Conservation (phyloP, 2,329 filamentous ascomycete species). For the Alternaria sp. region DNA sequence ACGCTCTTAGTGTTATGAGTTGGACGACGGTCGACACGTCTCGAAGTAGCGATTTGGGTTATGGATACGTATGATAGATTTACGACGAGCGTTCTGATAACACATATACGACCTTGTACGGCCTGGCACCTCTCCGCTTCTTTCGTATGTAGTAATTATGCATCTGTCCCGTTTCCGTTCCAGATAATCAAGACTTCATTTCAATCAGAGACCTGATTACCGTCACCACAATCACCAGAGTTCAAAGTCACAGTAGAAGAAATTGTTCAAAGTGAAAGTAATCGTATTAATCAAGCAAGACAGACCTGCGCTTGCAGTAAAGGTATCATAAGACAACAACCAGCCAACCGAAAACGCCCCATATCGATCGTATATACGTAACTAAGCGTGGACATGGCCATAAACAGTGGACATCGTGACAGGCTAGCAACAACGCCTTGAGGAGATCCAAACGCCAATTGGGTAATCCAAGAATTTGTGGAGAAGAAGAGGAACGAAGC, state of each 20-base stretch:
- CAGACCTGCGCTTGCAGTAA: neutral
- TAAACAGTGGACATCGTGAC: neutral
- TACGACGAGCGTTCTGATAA: neutral
- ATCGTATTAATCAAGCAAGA: neutral
- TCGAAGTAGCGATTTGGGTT: neutral
- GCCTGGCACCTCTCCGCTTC: neutral
- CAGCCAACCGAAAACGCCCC: neutral
- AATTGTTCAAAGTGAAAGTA: neutral
- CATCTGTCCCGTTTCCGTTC: neutral
- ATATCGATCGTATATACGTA: neutral
- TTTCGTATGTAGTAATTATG: neutral
- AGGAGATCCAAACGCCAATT: neutral
- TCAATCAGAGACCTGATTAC: too few relatives aligned
- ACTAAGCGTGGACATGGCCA: neutral
- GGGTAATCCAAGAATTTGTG: neutral
- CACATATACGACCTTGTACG: neutral
- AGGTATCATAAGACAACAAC: neutral
- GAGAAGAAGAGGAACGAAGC: neutral
- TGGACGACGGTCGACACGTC: neutral
- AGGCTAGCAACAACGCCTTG: neutral
- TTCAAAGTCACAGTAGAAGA: neutral
- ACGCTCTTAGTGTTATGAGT: constrained; percentile 8
- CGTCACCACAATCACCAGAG: neutral
- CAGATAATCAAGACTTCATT: too few relatives aligned
- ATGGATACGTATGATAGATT: neutral